phyloP scores from a whole-genome alignment of 2,329 filamentous ascomycete genomes.

The Apiospora malaysiana region DNA sequence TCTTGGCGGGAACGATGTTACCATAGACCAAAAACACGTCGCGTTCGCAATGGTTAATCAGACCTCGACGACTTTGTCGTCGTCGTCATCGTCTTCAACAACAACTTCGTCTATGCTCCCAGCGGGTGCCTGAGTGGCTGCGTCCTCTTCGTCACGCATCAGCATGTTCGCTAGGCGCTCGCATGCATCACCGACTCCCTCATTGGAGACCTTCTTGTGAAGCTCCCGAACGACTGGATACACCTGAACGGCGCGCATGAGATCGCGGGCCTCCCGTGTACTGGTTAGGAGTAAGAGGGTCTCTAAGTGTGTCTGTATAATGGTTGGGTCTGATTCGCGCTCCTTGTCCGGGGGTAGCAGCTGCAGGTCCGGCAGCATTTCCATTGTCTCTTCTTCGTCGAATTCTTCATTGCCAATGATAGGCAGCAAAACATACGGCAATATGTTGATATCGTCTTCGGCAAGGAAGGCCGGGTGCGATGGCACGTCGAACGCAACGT shows the following conservation, averaged over 20 bases:
- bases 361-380: constrained; percentile 90
- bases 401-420: constrained; percentile 90
- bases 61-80: constrained; percentile 61
- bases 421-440: constrained; percentile 88
- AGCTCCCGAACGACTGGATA: constrained; percentile 90
- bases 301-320: constrained; percentile 87
- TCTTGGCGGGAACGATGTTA: neutral
- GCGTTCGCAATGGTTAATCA: constrained; percentile 14
- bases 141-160: constrained; percentile 76
- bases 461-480: constrained; percentile 75
- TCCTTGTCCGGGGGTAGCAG: constrained; percentile 88
- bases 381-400: constrained; percentile 81
- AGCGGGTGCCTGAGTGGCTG: constrained; percentile 45
- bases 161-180: constrained; percentile 90
- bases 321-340: constrained; percentile 76
- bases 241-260: constrained; percentile 77
- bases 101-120: constrained; percentile 50
- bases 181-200: constrained; percentile 81
- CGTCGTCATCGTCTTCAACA: constrained; percentile 50
- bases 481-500: constrained; percentile 81
- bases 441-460: constrained; percentile 75
- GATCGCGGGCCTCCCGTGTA: constrained; percentile 75
- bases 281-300: constrained; percentile 84
- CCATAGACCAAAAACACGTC: neutral
- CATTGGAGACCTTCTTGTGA: constrained; percentile 78